phyloP scores from a whole-genome alignment of 306 rosid species.

The Lathyrus aphaca region DNA sequence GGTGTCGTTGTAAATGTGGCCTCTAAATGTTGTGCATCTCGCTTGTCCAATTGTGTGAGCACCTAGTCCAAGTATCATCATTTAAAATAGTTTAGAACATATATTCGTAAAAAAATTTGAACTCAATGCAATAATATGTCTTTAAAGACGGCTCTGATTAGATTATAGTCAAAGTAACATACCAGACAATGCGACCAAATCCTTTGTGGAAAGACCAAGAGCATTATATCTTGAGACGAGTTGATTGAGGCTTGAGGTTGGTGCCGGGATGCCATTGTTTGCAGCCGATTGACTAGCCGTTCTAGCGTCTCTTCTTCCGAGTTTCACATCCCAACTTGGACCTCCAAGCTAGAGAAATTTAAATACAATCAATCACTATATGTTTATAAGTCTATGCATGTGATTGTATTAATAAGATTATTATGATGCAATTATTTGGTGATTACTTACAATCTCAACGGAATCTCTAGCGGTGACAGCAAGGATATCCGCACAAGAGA shows the following conservation, averaged over 20 bases:
- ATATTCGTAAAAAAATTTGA: too few relatives aligned
- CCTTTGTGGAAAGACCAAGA: slow-evolving; percentile 75
- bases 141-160: too few relatives aligned
- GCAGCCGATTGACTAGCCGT: slow-evolving; percentile 74
- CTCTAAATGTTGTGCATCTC: slow-evolving; percentile 69
- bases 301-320: slow-evolving; percentile 85
- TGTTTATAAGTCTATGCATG: too few relatives aligned
- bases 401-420: neutral
- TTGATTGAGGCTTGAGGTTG: slow-evolving; percentile 61
- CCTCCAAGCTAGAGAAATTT: slow-evolving; percentile 71
- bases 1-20: slow-evolving; percentile 63
- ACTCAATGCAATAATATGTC: too few relatives aligned
- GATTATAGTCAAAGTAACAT: neutral
- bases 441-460: slow-evolving; percentile 51
- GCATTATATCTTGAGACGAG: slow-evolving; percentile 60
- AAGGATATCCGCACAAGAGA: slow-evolving; percentile 84
- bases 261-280: slow-evolving; percentile 71
- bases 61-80: slow-evolving; percentile 44
- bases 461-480: slow-evolving; percentile 79
- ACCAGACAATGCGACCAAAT: slow-evolving; percentile 87
- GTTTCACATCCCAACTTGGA: slow-evolving; percentile 73
- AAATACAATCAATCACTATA: neutral
- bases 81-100: neutral
- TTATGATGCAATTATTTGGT: neutral
- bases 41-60: slow-evolving; percentile 89